Evolutionary conservation across 2,329 filamentous ascomycete genomes (phyloP), one percentile per base, ranked within the genome.

Genomic region (Pyricularia grisea): DNA sequence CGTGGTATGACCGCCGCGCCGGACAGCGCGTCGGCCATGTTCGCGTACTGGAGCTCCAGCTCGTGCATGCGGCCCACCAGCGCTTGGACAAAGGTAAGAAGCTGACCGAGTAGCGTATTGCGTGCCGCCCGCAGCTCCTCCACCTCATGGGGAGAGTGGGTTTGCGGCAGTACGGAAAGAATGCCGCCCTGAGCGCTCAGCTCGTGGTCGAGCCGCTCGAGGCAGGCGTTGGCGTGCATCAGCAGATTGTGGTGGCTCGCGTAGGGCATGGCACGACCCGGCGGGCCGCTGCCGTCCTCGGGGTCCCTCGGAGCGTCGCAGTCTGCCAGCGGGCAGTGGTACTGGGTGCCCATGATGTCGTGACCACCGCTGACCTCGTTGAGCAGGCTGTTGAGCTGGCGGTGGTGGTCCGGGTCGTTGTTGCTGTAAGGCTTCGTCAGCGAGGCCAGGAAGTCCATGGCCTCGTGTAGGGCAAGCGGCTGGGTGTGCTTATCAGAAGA

Each of bases 151-250:
- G 77, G 72, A 6, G 75, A 75, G 2, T 75, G 74, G 20, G 80
- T 77, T 2, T 78, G 78, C 0, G 86, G 87, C 0, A 89, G 79
- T 9, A 88, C 77, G 23, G 83, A 81, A 61, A 88, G 78, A 23
- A 89, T 76, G 2, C 87, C 87, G 20, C 87, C 87, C 50, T 84
- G 83, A 30, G 81, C 78, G 63, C 81, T 80, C 72, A 83, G 86
- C 74, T 88, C 86, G 73, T 88, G 85, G 72, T 89, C 87, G 7
- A 89, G 81, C 2, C 84, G 79, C 77, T 88, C 86, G 6, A 89
- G 82, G 67, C 86, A 84, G 70, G 84, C 81, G 73, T 88, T 88
- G 70, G 86, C 85, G 74, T 88, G 87, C 78, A 81, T 79, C 31
- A 87, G 77, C 20, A 88, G 80, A 36, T 79, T 80, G 71, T 82